phyloP scores from a whole-genome alignment of 1,284 basidiomycete species.

The Phlebopus sp. region DNA sequence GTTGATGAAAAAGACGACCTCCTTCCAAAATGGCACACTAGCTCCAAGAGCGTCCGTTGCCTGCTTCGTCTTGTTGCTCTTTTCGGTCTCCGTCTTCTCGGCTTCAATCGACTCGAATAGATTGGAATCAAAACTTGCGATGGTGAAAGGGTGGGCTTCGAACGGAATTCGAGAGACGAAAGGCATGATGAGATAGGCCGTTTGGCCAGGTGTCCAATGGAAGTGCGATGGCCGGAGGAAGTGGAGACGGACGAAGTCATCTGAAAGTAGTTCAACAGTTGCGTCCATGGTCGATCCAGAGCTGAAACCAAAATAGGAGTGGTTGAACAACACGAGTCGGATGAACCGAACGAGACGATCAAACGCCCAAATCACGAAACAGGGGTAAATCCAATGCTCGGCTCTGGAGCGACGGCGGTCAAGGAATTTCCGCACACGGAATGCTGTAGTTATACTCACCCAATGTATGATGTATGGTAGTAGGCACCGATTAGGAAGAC shows the following conservation, averaged over 20 bases:
- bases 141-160: conserved; percentile 54
- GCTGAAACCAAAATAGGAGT: conserved; percentile 16
- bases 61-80: not conserved
- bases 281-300: conserved; percentile 16
- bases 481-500: conserved; percentile 39
- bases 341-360: conserved; percentile 52
- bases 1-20: conserved; percentile 47
- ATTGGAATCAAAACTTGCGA: conserved; percentile 39
- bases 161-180: conserved; percentile 39
- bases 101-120: conserved; percentile 8
- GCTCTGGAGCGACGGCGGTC: conserved; percentile 11
- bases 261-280: conserved; percentile 16
- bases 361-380: conserved; percentile 59
- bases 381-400: conserved; percentile 45
- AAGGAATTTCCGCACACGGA: conserved; percentile 17
- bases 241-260: conserved; percentile 13
- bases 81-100: not conserved
- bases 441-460: not conserved
- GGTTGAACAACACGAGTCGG: conserved; percentile 52
- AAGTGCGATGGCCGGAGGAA: conserved; percentile 15
- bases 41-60: not conserved
- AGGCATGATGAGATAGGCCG: conserved; percentile 44
- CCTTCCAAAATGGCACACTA: conserved; percentile 27
- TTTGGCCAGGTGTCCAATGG: conserved; percentile 44
- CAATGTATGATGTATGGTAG: conserved; percentile 33